A percentile compares a stretch with the other conserved stretches of the same genome.
These are phyloP conservation scores for Collybia nuda DNA, from an alignment of 768 basidiomycete genomes.

Conservation along the genomic window DNA sequence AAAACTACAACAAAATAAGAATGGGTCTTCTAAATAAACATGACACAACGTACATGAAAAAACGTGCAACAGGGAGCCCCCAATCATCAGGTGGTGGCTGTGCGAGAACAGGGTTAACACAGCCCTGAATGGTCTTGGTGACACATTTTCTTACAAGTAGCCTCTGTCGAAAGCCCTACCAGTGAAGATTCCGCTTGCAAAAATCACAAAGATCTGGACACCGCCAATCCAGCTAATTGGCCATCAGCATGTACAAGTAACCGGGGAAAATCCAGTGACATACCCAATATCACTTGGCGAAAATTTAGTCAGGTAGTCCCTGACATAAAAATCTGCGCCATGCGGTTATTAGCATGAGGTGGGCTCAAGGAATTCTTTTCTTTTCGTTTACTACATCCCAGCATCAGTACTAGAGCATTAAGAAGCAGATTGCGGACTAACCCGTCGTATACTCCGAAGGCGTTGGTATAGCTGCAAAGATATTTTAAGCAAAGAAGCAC, in stretches of 20 bases:
- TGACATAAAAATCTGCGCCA: constrained; percentile 15
- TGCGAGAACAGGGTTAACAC: background rate
- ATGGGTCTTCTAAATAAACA: background rate
- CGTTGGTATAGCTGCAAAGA: constrained; percentile 12
- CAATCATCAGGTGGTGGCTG: constrained; percentile 21
- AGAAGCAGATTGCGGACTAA: background rate
- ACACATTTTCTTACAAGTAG: constrained; percentile 37
- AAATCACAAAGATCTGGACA: constrained; percentile 47
- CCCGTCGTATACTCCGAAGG: constrained; percentile 20
- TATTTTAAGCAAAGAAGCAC: background rate
- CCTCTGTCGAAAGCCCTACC: constrained; percentile 53
- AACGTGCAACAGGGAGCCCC: constrained; percentile 20
- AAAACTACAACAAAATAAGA: constrained; percentile 21
- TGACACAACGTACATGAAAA: constrained; percentile 20
- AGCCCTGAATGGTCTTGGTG: background rate
- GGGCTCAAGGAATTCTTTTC: background rate
- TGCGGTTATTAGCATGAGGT: background rate
- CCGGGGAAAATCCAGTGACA: background rate
- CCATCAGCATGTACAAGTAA: background rate
- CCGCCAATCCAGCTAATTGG: constrained; percentile 49
- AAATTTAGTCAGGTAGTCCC: constrained; percentile 19
- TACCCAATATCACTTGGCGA: constrained; percentile 18
- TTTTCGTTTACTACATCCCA: background rate
- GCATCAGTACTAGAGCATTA: background rate
- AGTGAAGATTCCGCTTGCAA: constrained; percentile 42